Percentiles rank a stretch among this genome's conserved stretches.
phyloP scores from a whole-genome alignment of 2,329 filamentous ascomycete genomes.

The Hypoxylon sp. region DNA sequence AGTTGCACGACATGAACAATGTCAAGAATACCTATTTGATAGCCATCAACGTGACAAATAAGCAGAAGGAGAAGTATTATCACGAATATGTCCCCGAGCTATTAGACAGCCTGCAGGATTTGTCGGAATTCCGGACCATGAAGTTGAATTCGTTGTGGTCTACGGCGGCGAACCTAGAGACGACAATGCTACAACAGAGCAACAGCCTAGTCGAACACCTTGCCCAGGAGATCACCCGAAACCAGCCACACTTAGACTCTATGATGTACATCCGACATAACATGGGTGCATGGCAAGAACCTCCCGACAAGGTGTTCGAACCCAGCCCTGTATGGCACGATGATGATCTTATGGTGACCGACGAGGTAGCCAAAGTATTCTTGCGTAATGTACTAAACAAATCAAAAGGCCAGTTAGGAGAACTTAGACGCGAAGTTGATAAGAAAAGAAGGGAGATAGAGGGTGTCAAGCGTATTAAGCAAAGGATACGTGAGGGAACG shows the following conservation, averaged over 20 bases:
- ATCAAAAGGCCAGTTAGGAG: constrained; percentile 86
- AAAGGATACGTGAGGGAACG: constrained; percentile 83
- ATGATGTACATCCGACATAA: constrained; percentile 99
- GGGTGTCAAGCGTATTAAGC: constrained; percentile 78
- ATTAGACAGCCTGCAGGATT: constrained; percentile 91
- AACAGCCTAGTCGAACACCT: constrained; percentile 80
- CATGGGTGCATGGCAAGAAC: constrained; percentile 84
- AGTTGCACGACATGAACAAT: constrained; percentile 96
- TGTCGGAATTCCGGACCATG: constrained; percentile 88
- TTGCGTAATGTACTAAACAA: constrained; percentile 92
- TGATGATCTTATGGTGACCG: constrained; percentile 86
- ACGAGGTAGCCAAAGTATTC: constrained; percentile 90
- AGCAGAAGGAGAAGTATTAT: constrained; percentile 97
- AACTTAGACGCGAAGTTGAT: constrained; percentile 86
- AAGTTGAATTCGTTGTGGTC: constrained; percentile 91
- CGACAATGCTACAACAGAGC: constrained; percentile 81
- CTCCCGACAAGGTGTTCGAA: constrained; percentile 87
- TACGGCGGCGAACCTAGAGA: constrained; percentile 83
- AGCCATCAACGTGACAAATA: constrained; percentile 95
- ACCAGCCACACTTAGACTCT: constrained; percentile 89
- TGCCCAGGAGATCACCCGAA: constrained; percentile 85
- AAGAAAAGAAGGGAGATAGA: constrained; percentile 90
- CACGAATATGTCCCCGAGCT: constrained; percentile 96
- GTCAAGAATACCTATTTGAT: constrained; percentile 99
- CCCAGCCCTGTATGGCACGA: constrained; percentile 98